Base-by-base conservation (phyloP, 2,329 filamentous ascomycete species). In the Penicillium sp. region DNA sequence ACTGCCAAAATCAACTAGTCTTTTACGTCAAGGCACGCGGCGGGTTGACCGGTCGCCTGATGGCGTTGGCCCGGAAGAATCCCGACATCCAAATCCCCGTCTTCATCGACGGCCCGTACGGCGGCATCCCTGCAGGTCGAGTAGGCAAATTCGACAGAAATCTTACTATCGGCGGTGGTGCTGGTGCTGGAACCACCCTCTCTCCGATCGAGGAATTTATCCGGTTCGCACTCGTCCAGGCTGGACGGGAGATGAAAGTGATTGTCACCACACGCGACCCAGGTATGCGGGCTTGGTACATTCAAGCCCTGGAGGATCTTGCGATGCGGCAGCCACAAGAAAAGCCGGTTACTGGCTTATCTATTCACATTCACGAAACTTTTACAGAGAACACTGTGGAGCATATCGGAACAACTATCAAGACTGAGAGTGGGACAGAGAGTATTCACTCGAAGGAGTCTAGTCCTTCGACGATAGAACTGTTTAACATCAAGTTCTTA, bases 61-160 rank as follows among this genome's bases (percentile, higher is more conserved):
- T 79, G 4, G 75, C 70, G 0, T 58, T 79, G 6, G 81, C 81
- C 0, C 53, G 63, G 5, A 72, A 77, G 33, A 68, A 73, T 12
- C 78, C 85, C 0, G 76, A 73, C 0, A 58, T 67, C 0, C 65
- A 72, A 0, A 73, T 84, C 1, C 76, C 77, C 0, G 82, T 88
- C 0, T 70, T 86, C 0, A 63, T 88, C 0, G 86, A 88, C 44
- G 86, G 86, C 0, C 86, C 86, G 0, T 88, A 88, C 60, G 85
- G 86, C 0, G 86, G 85, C 0, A 61, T 70, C 5, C 70, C 85
- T 19, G 72, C 78, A 1, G 68, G 68, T 2, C 66, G 70, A 3
- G 69, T 81, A 15, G 66, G 71, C 0, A 72, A 72, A 0, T 82
- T 80, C 55, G 80, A 85, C 53, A 73, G 73, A 8, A 71, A 76